Base-by-base conservation (phyloP, 2,329 filamentous ascomycete species). In the Paecilomyces fulvus region DNA sequence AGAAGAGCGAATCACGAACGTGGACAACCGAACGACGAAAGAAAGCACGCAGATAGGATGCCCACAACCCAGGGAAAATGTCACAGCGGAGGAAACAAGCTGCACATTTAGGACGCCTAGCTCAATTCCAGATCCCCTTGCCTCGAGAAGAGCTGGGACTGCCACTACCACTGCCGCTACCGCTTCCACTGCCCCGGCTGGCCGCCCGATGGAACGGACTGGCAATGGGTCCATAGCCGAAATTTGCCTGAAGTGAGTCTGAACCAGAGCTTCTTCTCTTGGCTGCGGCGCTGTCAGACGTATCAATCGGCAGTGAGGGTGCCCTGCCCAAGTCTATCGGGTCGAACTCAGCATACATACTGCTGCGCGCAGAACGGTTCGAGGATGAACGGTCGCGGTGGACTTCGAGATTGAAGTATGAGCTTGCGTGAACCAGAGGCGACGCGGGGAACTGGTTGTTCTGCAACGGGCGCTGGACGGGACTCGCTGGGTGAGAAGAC, bases 111-210 rank as follows among this genome's bases (percentile, higher is more conserved):
- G 21, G 23, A 6, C 20, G 11, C 3, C 48, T 9, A 23, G 10
- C 25, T 49, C 25, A 58, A 56, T 55, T 57, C 62, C 62, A 69
- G 56, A 60, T 58, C 50, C 63, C 61, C 61, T 70, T 72, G 54
- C 69, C 71, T 54, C 66, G 66, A 14, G 64, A 64, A 58, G 73
- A 75, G 57, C 66, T 67, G 23, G 74, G 74, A 62, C 73, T 71
- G 53, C 70, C 70, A 55, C 67, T 72, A 54, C 70, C 65, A 64
- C 75, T 67, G 60, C 76, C 70, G 67, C 67, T 67, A 9, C 58
- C 60, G 30, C 61, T 65, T 51, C 77, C 78, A 60, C 79, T 80
- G 52, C 74, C 77, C 58, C 77, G 75, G 65, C 78, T 80, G 52
- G 73, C 77, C 33, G 66, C 69, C 61, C 71, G 67, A 31, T 68